These are phyloP conservation scores for Ramalina intermedia DNA, from an alignment of 495 filamentous ascomycete genomes.

Conservation along the genomic window DNA sequence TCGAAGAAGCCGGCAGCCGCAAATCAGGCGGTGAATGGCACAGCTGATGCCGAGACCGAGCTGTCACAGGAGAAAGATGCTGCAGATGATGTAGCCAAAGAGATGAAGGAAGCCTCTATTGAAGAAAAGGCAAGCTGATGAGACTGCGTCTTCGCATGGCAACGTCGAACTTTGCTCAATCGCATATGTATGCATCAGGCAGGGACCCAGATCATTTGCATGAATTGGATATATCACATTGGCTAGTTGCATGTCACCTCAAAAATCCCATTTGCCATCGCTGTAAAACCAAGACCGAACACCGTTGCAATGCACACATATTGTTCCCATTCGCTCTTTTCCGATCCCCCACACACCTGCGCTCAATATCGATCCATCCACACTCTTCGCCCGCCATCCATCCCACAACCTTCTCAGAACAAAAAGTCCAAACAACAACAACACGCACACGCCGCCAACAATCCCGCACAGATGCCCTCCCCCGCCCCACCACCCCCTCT, in stretches of 20 bases:
- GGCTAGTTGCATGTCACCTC: not conserved
- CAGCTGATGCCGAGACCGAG: constrained; percentile 37
- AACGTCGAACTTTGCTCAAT: too few relatives aligned
- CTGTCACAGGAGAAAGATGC: constrained; percentile 44
- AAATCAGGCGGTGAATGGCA: constrained; percentile 38
- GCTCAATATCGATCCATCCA: not conserved
- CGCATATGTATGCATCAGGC: too few relatives aligned
- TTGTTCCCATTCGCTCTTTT: not conserved
- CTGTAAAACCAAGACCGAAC: not conserved
- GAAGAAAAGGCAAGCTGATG: constrained; percentile 27
- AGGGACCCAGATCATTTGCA: not conserved
- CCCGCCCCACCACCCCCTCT: constrained; percentile 8
- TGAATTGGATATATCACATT: not conserved
- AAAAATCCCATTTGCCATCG: not conserved
- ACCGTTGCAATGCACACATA: not conserved
- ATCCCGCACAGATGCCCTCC: constrained; percentile 19
- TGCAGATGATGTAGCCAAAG: constrained; percentile 38
- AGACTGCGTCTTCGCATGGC: not conserved
- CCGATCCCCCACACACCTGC: not conserved
- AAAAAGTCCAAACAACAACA: constrained; percentile 29
- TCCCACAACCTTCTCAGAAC: constrained; percentile 13
- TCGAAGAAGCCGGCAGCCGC: constrained; percentile 38
- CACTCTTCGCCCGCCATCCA: too few relatives aligned
- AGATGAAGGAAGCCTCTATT: constrained; percentile 42
- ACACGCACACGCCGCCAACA: constrained; percentile 22